Evolutionary conservation across 352 stramenopile species (phyloP), one percentile per base, ranked within the genome.

Genomic region (Globisporangium barbulae): DNA sequence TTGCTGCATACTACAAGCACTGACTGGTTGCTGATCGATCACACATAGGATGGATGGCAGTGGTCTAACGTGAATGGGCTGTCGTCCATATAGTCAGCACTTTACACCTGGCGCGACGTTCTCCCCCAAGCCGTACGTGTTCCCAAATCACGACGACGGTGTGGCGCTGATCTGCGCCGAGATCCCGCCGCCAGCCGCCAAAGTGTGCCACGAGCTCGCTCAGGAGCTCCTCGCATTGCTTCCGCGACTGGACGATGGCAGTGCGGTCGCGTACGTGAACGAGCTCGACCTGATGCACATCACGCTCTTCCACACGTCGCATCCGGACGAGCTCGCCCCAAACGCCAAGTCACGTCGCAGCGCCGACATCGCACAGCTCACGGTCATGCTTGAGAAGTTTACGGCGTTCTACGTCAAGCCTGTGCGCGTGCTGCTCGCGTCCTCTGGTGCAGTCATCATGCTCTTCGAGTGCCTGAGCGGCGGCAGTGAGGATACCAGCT

Each of bases 291-390:
- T 86, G 33, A 90, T 93, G 83, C 83, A 93, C 68, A 67, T 93
- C 64, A 93, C 83, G 59, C 67, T 93, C 9, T 91, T 90, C 65
- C 83, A 93, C 70, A 90, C 83, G 50, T 93, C 83, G 13, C 81
- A 90, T 52, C 83, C 83, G 5, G 71, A 78, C 30, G 81, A 88
- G 15, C 58, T 90, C 39, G 65, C 82, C 2, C 78, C 81, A 0
- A 58, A 75, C 33, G 75, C 78, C 15, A 78, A 64, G 42, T 35
- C 63, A 4, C 78, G 74, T 1, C 71, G 74, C 42, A 31, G 54
- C 6, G 53, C 79, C 47, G 78, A 91, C 60, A 74, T 90, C 54
- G 67, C 44, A 8, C 75, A 75, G 39, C 66, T 93, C 10, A 68
- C 58, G 10, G 53, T 33, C n/a, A 71, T 90, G 48, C 77, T 76